Percentiles rank a stretch among this genome's conserved stretches.
phyloP scores from a whole-genome alignment of 768 basidiomycete genomes.

The Leccinellum albellum region DNA sequence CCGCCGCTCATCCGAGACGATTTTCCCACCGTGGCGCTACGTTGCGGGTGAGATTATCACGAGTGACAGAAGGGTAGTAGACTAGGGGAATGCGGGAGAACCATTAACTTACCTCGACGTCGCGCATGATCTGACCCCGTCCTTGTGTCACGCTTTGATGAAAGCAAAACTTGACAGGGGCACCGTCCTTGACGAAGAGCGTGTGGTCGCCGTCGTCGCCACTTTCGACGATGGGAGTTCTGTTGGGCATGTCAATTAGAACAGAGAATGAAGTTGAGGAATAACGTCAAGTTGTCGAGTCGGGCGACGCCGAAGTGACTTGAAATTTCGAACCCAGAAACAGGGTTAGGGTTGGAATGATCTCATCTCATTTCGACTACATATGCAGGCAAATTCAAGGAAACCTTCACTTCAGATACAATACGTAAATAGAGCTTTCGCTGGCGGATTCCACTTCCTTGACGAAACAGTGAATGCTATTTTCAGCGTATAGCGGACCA shows the following conservation, averaged over 20 bases:
- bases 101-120: slow-evolving; percentile 18
- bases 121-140: slow-evolving; percentile 9
- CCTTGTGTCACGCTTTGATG: slow-evolving; percentile 27
- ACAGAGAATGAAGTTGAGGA: background rate
- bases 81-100: background rate
- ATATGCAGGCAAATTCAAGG: too few species aligned
- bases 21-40: slow-evolving; percentile 21
- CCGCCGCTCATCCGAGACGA: slow-evolving; percentile 13
- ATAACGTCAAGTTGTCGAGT: background rate
- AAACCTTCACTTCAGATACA: too few species aligned
- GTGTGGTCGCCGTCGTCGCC: slow-evolving; percentile 2
- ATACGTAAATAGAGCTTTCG: too few species aligned
- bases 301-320: background rate
- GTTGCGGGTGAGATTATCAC: background rate
- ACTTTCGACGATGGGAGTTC: background rate
- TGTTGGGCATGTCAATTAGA: background rate
- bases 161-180: slow-evolving; percentile 26
- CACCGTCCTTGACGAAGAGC: slow-evolving; percentile 24
- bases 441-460: too few species aligned
- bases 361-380: too few species aligned
- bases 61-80: background rate
- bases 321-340: slow-evolving; percentile 28
- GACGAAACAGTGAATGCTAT: too few species aligned
- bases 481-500: too few species aligned
- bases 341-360: slow-evolving; percentile 27